phyloP scores from a whole-genome alignment of 164 flowering plant genomes.

The Stephania cephalantha region DNA sequence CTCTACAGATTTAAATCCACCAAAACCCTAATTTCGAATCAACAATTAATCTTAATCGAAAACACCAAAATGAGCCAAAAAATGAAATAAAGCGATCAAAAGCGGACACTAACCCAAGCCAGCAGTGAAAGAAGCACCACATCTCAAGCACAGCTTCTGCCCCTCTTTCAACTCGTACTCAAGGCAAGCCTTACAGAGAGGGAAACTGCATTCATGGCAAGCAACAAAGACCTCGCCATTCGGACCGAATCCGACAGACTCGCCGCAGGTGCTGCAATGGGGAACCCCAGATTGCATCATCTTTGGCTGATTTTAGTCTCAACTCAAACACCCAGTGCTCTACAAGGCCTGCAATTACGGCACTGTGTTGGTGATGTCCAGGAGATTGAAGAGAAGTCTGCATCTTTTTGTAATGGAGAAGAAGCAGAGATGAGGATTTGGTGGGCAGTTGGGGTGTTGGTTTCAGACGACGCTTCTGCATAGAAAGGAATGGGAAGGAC shows the following conservation, averaged over 20 bases:
- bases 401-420: conserved; percentile 28
- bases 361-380: conserved; percentile 1
- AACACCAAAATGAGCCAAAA: not conserved
- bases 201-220: conserved; percentile 76
- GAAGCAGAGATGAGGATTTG: conserved; percentile 4
- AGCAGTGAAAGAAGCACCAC: conserved; percentile 53
- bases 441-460: conserved; percentile 44
- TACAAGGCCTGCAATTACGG: not conserved
- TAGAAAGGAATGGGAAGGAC: conserved; percentile 26
- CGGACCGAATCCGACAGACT: conserved; percentile 42
- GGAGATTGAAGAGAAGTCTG: conserved; percentile 7
- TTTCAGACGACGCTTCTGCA: conserved; percentile 26
- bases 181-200: conserved; percentile 66
- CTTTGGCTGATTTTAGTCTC: conserved; percentile 1
- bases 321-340: not conserved
- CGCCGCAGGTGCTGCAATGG: conserved; percentile 72
- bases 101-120: conserved; percentile 11
- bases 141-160: conserved; percentile 61
- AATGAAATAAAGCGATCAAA: not conserved
- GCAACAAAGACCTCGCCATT: conserved; percentile 75
- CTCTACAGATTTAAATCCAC: not conserved
- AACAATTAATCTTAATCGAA: not conserved
- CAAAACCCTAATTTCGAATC: not conserved
- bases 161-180: conserved; percentile 69
- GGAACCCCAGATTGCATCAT: conserved; percentile 84